Evolutionary conservation across 2,329 filamentous ascomycete genomes (phyloP), one percentile per base, ranked within the genome.

Genomic region (Stemphylium beticola): DNA sequence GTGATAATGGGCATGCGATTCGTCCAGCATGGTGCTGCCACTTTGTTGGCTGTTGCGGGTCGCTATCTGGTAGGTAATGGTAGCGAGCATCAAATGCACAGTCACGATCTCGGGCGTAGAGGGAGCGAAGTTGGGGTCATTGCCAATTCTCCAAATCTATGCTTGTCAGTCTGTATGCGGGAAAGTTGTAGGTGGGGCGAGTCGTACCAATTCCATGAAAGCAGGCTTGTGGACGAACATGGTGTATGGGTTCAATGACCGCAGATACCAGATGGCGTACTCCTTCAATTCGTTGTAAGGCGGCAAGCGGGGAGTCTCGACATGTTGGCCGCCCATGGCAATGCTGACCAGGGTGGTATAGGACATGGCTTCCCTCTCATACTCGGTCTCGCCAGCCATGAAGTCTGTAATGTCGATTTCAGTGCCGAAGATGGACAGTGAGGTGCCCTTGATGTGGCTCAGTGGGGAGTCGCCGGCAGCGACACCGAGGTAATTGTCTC

Each of bases 391-490:
- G 1, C 82, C 79, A 1, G 83, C 85, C 41, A 87, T 83, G 66
- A 91, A 92, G 39, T 88, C 85, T 11, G 88, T 86, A 37, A 93
- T 84, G 73, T 96, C 89, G 65, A 95, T 89, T 40, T 90, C 88
- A 63, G 89, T 89, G 31, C 91, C 91, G 37, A 95, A 85, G 48
- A 96, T 85, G 1, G 89, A 87, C n/a, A 95, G 78, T 8, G 85
- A 86, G 0, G 89, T 92, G 41, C 90, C 90, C 65, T 88, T 87
- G 68, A 93, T 88, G 7, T 88, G 87, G 74, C 87, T 91, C 33
- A 92, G 76, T 45, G 86, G 85, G 8, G 84, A 83, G 62, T 84
- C 85, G 50, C 88, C 85, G 6, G 83, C 81, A 2, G 83, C 83
- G 15, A 84, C 85, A 33, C 88, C 89, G 4, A 91, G 79, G 61